Evolutionary conservation across 2,329 filamentous ascomycete genomes (phyloP).

Genomic region (Exophiala spinifera): DNA sequence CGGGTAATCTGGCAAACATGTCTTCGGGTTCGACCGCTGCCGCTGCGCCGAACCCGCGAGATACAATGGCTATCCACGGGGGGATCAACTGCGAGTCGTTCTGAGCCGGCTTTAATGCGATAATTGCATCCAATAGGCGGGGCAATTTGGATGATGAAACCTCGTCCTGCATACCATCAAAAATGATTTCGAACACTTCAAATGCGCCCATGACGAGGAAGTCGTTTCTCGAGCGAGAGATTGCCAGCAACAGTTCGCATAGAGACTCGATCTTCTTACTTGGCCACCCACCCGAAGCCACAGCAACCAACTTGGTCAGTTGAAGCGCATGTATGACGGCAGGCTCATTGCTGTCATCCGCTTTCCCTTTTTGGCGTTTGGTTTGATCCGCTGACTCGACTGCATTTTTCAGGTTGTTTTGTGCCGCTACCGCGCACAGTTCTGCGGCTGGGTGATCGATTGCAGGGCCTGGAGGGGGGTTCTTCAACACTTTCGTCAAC

Average conservation of each 20-base stretch:
- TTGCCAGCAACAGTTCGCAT: constrained; percentile 82
- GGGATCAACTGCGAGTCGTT: constrained; percentile 94
- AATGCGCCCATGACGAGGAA: constrained; percentile 96
- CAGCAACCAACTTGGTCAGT: constrained; percentile 83
- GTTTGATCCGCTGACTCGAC: constrained; percentile 65
- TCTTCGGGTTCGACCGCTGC: constrained; percentile 85
- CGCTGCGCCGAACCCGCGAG: constrained; percentile 89
- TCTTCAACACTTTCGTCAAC: constrained; percentile 74
- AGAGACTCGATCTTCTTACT: constrained; percentile 91
- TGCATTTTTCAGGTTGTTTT: constrained; percentile 71
- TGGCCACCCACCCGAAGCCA: constrained; percentile 88
- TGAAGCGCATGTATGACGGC: constrained; percentile 88
- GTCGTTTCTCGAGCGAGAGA: constrained; percentile 87
- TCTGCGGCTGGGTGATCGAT: constrained; percentile 92
- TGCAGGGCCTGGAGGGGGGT: constrained; percentile 84
- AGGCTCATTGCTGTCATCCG: constrained; percentile 67
- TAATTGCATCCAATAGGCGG: constrained; percentile 83
- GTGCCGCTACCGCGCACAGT: constrained; percentile 89
- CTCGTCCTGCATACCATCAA: constrained; percentile 84
- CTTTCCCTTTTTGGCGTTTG: constrained; percentile 59
- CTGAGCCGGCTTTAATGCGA: constrained; percentile 82
- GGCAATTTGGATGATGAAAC: constrained; percentile 86
- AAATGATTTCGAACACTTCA: constrained; percentile 96
- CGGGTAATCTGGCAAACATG: constrained; percentile 85
- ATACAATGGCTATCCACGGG: constrained; percentile 94